A percentile compares a stretch with the other conserved stretches of the same genome.
Conservation (phyloP, 1,139 yeast species). For the Meyerozyma athensensis region DNA sequence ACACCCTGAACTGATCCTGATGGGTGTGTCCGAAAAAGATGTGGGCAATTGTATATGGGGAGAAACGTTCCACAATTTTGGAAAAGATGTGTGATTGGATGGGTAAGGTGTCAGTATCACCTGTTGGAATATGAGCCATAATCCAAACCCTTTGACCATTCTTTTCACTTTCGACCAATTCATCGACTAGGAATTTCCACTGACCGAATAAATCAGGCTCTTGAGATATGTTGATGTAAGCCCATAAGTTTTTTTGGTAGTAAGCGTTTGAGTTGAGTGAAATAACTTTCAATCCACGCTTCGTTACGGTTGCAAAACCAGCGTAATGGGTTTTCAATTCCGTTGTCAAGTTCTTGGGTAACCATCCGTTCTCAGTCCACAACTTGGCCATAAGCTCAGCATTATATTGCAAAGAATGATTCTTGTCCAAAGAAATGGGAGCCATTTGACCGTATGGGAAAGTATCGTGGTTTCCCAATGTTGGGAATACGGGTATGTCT, state of each 20-base stretch:
- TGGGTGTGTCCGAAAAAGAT: constrained; percentile 74
- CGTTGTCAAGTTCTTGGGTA: constrained; percentile 20
- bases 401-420: constrained; percentile 54
- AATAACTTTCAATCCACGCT: constrained; percentile 55
- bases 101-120: constrained; percentile 55
- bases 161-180: constrained; percentile 53
- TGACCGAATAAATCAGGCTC: constrained; percentile 63
- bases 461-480: constrained; percentile 69
- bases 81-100: constrained; percentile 53
- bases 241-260: constrained; percentile 61
- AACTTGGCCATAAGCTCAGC: constrained; percentile 55
- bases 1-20: constrained; percentile 58
- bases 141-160: constrained; percentile 65
- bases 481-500: constrained; percentile 57
- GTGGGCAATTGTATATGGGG: constrained; percentile 65
- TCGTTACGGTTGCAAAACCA: constrained; percentile 56
- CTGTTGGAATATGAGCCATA: constrained; percentile 63
- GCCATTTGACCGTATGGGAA: constrained; percentile 71
- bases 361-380: constrained; percentile 45
- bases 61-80: constrained; percentile 59
- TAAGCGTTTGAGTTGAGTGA: constrained; percentile 65
- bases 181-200: constrained; percentile 57
- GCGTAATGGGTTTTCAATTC: constrained; percentile 46
- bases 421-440: constrained; percentile 35
- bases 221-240: constrained; percentile 48